A percentile compares a stretch with the other conserved stretches of the same genome.
phyloP scores from a whole-genome alignment of 225 moss, liverwort and hornwort species.

The Takakia lepidozioides region DNA sequence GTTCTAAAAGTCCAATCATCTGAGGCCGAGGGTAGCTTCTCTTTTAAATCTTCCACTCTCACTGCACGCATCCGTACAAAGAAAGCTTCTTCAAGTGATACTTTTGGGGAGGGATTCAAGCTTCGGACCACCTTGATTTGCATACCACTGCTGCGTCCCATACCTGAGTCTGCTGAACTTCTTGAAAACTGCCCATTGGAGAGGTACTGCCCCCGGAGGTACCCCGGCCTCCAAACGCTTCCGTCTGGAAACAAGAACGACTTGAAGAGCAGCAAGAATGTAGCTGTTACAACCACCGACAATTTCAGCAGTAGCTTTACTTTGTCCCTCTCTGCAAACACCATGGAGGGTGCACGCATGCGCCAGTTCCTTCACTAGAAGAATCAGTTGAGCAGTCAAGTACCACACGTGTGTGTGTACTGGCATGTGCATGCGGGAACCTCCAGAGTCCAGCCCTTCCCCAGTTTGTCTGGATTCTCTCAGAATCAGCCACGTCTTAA shows the following conservation, averaged over 20 bases:
- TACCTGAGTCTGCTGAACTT: not conserved
- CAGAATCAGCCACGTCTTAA: no score
- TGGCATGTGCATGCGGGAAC: no score
- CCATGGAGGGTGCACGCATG: no score
- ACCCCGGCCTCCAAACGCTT: not conserved
- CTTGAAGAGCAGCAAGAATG: not conserved
- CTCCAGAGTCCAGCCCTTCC: no score
- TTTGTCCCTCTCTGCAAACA: not conserved
- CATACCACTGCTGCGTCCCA: no score
- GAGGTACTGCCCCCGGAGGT: not conserved
- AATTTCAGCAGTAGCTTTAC: not conserved
- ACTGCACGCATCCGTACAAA: conserved; percentile 17
- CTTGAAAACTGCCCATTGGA: not conserved
- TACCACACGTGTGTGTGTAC: no score
- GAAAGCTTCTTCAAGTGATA: conserved; percentile 30
- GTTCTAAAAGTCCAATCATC: conserved; percentile 13
- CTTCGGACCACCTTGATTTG: not conserved
- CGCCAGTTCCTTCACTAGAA: no score
- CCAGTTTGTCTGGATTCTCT: no score
- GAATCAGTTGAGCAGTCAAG: no score
- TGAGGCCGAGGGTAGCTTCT: not conserved
- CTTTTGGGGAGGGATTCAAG: not conserved
- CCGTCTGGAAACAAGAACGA: not conserved
- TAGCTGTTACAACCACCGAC: not conserved
- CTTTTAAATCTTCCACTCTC: conserved; percentile 10